Evolutionary conservation across 805 yeast genomes (phyloP), one percentile per base, ranked within the genome.

Genomic region (Ogataea polymorpha): DNA sequence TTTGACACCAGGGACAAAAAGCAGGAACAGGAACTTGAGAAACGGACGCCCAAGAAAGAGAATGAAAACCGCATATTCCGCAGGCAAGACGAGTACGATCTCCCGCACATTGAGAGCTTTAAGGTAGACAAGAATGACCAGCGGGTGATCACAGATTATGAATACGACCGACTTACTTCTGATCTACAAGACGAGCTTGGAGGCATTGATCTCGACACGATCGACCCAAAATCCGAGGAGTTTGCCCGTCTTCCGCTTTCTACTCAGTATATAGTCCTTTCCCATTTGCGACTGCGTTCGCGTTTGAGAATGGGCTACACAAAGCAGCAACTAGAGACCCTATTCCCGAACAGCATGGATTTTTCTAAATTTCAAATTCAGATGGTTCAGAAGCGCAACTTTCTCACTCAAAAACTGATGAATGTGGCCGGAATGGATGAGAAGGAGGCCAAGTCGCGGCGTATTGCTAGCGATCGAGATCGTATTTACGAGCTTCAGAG

Each of bases 231-330:
- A 3, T 89, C 97, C 0, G 65, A 75, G 16, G 89, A 86, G 48
- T 93, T 93, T 56, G 70, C 73, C 10, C 71, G 72, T 15, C 66
- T 93, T n/a, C 96, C 99, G 0, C 66, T 82, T 36, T 77, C 89
- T 0, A 81, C 96, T 0, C 96, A 89, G 58, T 93, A 93, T 58
- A 87, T 89, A 76, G 77, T 88, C 3, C 65, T 93, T 10, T 86
- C 93, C 8, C 87, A 86, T 44, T 72, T 95, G 12, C 63, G 99
- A 42, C 66, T 89, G 18, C 74, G 88, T 46, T 90, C 97, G 0
- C 68, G 99, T 43, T 72, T 93, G 58, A 79, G 99, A 66, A 82
- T 93, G 96, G 99, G 99, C 1, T 90, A 86, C 56, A 72, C 91
- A 0, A 86, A 89, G 42, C 89, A 86, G n/a, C 97, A 93, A 55